Conservation (phyloP, 2,329 filamentous ascomycete species). For the Cercospora beticola region DNA sequence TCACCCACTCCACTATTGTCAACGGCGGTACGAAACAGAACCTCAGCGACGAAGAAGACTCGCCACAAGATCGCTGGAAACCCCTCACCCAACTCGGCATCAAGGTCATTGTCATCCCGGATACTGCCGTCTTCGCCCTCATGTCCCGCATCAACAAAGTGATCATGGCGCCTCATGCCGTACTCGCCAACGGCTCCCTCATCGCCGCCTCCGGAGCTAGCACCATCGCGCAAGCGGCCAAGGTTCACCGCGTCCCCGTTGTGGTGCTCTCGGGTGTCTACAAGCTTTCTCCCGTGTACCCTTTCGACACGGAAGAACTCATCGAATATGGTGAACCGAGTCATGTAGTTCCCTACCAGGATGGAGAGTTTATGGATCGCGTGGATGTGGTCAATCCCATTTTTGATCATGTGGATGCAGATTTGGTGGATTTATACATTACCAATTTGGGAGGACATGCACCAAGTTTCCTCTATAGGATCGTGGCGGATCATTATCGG, state of each 20-base stretch:
- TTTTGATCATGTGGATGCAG: slow-evolving; percentile 78
- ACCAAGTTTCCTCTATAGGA: slow-evolving; percentile 69
- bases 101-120: slow-evolving; percentile 78
- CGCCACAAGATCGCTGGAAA: slow-evolving; percentile 61
- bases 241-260: slow-evolving; percentile 77
- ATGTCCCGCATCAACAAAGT: slow-evolving; percentile 97
- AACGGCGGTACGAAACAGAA: slow-evolving; percentile 52
- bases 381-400: slow-evolving; percentile 76
- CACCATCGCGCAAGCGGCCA: slow-evolving; percentile 80
- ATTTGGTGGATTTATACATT: slow-evolving; percentile 76
- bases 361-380: slow-evolving; percentile 75
- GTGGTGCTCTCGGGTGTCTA: slow-evolving; percentile 89
- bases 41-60: slow-evolving; percentile 48
- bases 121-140: slow-evolving; percentile 83
- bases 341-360: slow-evolving; percentile 72
- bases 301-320: slow-evolving; percentile 75
- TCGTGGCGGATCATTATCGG: slow-evolving; percentile 75
- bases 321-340: slow-evolving; percentile 85
- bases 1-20: slow-evolving; percentile 60
- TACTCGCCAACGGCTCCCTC: slow-evolving; percentile 84
- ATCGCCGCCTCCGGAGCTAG: slow-evolving; percentile 81
- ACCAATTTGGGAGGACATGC: slow-evolving; percentile 77
- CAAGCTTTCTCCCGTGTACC: slow-evolving; percentile 87
- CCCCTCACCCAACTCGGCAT: slow-evolving; percentile 75
- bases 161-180: slow-evolving; percentile 80